Conservation (phyloP, 352 stramenopile species). For the Globisporangium acanthophoron region DNA sequence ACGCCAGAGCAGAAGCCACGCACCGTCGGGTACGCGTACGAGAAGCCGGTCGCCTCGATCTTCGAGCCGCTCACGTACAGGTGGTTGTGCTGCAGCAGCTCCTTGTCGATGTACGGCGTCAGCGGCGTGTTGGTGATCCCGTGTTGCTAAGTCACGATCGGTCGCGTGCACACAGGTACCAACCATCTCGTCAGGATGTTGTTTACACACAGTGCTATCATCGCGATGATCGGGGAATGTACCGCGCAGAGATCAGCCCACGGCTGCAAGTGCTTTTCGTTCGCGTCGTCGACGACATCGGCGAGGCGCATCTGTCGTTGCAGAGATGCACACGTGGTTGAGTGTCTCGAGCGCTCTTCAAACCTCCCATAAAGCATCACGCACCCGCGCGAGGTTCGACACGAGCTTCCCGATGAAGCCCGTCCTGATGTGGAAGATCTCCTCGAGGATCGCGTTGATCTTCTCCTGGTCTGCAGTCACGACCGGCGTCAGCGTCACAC, state of each 20-base stretch:
- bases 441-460: slow-evolving; percentile 67
- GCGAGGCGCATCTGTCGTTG: slow-evolving; percentile 43
- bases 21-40: slow-evolving; percentile 68
- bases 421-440: slow-evolving; percentile 78
- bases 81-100: slow-evolving; percentile 82
- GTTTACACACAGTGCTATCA: background rate
- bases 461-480: slow-evolving; percentile 56
- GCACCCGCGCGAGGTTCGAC: slow-evolving; percentile 68
- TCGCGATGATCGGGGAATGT: slow-evolving; percentile 1
- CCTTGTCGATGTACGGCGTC: slow-evolving; percentile 87
- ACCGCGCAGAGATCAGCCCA: slow-evolving; percentile 82
- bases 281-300: slow-evolving; percentile 85
- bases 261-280: slow-evolving; percentile 88
- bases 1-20: background rate
- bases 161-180: background rate
- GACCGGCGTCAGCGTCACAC: background rate
- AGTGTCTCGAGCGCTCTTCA: background rate
- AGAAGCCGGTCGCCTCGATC: slow-evolving; percentile 74
- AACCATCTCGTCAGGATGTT: background rate
- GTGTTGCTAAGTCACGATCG: slow-evolving; percentile 34
- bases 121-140: slow-evolving; percentile 80
- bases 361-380: background rate
- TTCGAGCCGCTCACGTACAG: slow-evolving; percentile 71
- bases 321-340: background rate
- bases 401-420: slow-evolving; percentile 84